Conservation (phyloP, 495 filamentous ascomycete genomes). For the Lasiosphaeria ovina region DNA sequence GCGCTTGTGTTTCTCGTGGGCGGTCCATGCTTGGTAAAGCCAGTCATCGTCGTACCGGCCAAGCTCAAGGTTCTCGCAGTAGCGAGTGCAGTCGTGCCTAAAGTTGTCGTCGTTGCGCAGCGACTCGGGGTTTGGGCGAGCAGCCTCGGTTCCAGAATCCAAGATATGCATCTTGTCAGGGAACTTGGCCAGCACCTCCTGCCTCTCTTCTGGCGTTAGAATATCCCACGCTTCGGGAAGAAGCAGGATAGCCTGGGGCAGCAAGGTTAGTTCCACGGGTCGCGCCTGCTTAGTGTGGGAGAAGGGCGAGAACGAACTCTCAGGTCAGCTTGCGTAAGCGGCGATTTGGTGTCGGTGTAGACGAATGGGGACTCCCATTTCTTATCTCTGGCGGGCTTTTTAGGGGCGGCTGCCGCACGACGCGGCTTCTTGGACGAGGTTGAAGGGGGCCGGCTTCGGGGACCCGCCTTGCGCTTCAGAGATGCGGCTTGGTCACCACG, state of each 20-base stretch:
- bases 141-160: slow-evolving; percentile 28
- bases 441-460: not conserved
- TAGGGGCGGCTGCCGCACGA: slow-evolving; percentile 4
- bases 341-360: slow-evolving; percentile 54
- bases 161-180: slow-evolving; percentile 47
- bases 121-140: slow-evolving; percentile 34
- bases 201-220: slow-evolving; percentile 54
- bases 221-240: slow-evolving; percentile 57
- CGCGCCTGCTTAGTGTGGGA: not conserved
- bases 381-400: slow-evolving; percentile 24
- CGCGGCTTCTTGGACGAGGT: slow-evolving; percentile 7
- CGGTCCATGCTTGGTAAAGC: slow-evolving; percentile 61
- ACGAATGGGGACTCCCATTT: slow-evolving; percentile 45
- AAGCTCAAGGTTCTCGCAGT: slow-evolving; percentile 52
- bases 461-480: not conserved
- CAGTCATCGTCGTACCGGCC: slow-evolving; percentile 66
- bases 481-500: slow-evolving; percentile 2
- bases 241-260: slow-evolving; percentile 53
- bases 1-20: slow-evolving; percentile 57
- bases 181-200: slow-evolving; percentile 54
- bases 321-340: slow-evolving; percentile 53
- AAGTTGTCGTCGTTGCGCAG: slow-evolving; percentile 47
- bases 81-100: slow-evolving; percentile 42
- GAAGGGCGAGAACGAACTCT: slow-evolving; percentile 44
- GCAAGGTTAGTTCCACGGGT: slow-evolving; percentile 9